Evolutionary conservation across 1,284 basidiomycete species (phyloP), one percentile per base, ranked within the genome.

Genomic region (Fistulinella staudtii): DNA sequence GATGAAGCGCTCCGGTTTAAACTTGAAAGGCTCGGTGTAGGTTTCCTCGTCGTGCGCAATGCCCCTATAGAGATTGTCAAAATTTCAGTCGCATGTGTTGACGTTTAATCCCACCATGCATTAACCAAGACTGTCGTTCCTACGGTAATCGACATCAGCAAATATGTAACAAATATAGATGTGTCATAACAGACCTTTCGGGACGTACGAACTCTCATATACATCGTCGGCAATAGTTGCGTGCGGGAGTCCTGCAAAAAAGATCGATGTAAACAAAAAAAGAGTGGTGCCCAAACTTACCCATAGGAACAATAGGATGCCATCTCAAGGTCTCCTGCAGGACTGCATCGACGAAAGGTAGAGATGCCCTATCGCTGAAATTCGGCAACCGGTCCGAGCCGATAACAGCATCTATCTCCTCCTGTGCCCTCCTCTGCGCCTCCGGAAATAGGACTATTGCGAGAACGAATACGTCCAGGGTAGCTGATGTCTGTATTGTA

Each of bases 281-380:
- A 22, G 24, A 46, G 30, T 8, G 11, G 11, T 11, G 36, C 13
- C n/a, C n/a, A n/a, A 53, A 45, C 63, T 53, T 36, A 74, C 76
- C 73, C 13, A 77, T 46, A 39, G 76, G 74, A 17, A 58, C 61
- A 8, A 72, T 66, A 9, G 77, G 74, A 15, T 73, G 67, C 64
- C 70, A 82, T 18, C 79, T 63, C 15, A 78, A 50, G 2, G 74
- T 67, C 53, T 83, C 81, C 49, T 73, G 74, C 41, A 79, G 49
- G 6, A 78, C 51, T 0, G 76, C 76, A n/a, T 64, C 55, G 1
- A 80, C 56, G 51, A 76, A 81, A 1, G 60, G 63, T n/a, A 80
- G 53, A 15, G 55, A 57, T 4, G 51, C 45, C 14, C 73, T 54
- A 27, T 77, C 70, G 8, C 54, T 53, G 18, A 74, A 67, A 11